These are phyloP conservation scores for Diutina ranongensis DNA, from an alignment of 1,139 yeast genomes.

Conservation along the genomic window DNA sequence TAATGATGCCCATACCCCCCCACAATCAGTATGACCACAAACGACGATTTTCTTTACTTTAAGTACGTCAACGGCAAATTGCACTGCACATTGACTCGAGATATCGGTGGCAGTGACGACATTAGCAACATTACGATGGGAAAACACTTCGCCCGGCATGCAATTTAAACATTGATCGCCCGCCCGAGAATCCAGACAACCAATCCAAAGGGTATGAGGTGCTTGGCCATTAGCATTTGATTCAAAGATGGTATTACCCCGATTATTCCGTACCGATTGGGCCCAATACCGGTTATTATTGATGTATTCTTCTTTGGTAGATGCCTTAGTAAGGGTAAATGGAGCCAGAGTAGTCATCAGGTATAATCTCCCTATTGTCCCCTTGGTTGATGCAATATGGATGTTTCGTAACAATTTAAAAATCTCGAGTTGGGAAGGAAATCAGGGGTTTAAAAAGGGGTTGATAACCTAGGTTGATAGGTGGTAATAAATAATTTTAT, in stretches of 20 bases:
- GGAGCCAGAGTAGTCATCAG: conserved; percentile 7
- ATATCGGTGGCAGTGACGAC: conserved; percentile 63
- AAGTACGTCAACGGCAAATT: conserved; percentile 81
- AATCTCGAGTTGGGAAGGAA: too few species aligned
- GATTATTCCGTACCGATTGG: too few species aligned
- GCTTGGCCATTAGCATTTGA: conserved; percentile 74
- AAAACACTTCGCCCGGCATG: conserved; percentile 87
- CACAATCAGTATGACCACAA: conserved; percentile 98
- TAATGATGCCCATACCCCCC: conserved; percentile 86
- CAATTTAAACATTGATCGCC: conserved; percentile 73
- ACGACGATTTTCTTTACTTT: conserved; percentile 76
- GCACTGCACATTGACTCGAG: conserved; percentile 72
- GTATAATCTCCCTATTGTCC: not conserved
- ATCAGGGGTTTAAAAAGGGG: too few species aligned
- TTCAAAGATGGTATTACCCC: conserved; percentile 54
- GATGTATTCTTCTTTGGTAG: conserved; percentile 51
- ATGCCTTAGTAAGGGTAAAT: conserved; percentile 47
- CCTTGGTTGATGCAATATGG: too few species aligned
- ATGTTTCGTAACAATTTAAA: too few species aligned
- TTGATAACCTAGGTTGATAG: too few species aligned
- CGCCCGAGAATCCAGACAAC: conserved; percentile 90
- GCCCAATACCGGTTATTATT: conserved; percentile 18
- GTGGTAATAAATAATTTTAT: too few species aligned
- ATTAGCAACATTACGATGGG: conserved; percentile 90
- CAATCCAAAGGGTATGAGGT: conserved; percentile 93